Conservation (phyloP, 495 filamentous ascomycete species). For the Recurvomyces mirabilis region DNA sequence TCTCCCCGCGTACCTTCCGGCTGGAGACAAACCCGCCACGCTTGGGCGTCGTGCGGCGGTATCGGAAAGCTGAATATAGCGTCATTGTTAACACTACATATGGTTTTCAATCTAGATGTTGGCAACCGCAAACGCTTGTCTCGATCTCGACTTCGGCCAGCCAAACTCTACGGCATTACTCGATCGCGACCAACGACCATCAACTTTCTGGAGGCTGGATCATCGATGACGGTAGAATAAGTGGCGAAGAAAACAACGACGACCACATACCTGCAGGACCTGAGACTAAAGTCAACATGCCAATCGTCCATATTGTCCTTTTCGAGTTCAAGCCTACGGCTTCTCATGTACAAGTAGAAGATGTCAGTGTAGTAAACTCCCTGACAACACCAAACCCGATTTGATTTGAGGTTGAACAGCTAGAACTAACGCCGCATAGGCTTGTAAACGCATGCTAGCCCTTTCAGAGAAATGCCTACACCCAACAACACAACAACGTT, state of each 20-base stretch:
- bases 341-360: slow-evolving; percentile 33
- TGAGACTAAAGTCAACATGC: slow-evolving; percentile 29
- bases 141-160: slow-evolving; percentile 47
- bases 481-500: slow-evolving; percentile 39
- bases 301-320: slow-evolving; percentile 49
- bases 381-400: not conserved
- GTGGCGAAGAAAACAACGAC: not conserved
- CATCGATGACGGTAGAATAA: not conserved
- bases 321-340: slow-evolving; percentile 47
- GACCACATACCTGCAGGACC: not conserved
- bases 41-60: no score
- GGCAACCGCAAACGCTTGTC: no score
- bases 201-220: slow-evolving; percentile 7
- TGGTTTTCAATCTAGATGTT: no score
- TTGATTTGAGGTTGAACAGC: no score
- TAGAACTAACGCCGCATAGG: slow-evolving; percentile 26
- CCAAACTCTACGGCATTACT: slow-evolving; percentile 8
- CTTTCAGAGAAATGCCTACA: slow-evolving; percentile 36
- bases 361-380: slow-evolving; percentile 33
- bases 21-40: no score
- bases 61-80: no score
- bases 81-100: no score
- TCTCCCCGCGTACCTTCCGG: no score
- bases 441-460: slow-evolving; percentile 31
- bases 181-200: not conserved